Base-by-base conservation (phyloP, 371 early-diverging fungal species). In the Mortierella sp. region DNA sequence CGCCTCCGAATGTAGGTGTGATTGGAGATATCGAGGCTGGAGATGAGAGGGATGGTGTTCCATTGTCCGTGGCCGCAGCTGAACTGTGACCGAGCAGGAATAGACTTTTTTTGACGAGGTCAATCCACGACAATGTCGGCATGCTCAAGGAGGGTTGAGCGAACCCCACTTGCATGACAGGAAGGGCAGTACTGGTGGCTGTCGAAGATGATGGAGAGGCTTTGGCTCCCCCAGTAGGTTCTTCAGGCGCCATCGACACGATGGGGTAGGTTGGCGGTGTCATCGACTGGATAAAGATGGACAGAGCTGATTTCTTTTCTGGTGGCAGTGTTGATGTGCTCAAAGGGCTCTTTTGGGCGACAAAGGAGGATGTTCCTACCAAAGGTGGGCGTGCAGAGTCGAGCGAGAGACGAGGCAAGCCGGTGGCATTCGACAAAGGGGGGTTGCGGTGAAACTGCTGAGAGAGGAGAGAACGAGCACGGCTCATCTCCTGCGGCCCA, bases 381-480 rank as follows among this genome's bases (percentile, higher is more conserved):
- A 48, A 38, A 0, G 63, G 24, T 48, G 76, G 79, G 2, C 73
- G 79, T 26, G 73, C 60, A 31, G n/a, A 47, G 31, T 79, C 79
- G 57, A 76, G 72, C 4, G 79, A 78, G 6, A 60, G 48, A 1
- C 73, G 74, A 57, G 65, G 50, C 5, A 74, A 54, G n/a, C 70
- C 24, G 19, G 54, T 45, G 3, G 26, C 44, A 21, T 28, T 50
- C 28, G 73, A 10, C 6, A 13, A 21, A 1, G 76, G 70, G 13
- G 82, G 50, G 57, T 60, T 76, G 34, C 79, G 80, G 11, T 72
- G 74, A n/a, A 68, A 50, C 50, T 84, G 84, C 70, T 77, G 77
- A 4, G 80, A 71, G 21, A 84, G 63, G 24, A 80, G 60, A 26
- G 84, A 77, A 34, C 68, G 77, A 5, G 84, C 84, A 11, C 71